Evolutionary conservation across 2,329 filamentous ascomycete genomes (phyloP).

Genomic region (Sporothrix humicola): DNA sequence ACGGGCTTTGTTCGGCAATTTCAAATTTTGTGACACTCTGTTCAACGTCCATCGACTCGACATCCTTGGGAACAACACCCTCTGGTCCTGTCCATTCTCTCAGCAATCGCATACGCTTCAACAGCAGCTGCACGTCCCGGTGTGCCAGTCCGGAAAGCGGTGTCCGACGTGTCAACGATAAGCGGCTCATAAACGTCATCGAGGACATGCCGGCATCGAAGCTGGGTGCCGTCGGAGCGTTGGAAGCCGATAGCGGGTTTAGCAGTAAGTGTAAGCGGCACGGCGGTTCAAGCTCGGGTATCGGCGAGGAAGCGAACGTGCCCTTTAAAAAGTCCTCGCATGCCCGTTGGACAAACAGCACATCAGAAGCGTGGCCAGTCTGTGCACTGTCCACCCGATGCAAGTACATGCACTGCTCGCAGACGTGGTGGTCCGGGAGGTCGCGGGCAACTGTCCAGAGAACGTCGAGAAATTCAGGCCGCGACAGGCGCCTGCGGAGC

Average conservation of each 20-base stretch:
- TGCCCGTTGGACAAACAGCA: background rate
- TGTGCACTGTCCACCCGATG: background rate
- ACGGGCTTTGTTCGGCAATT: background rate
- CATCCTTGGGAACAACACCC: too few relatives aligned
- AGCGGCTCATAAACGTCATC: background rate
- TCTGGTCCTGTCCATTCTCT: background rate
- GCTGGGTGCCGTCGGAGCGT: background rate
- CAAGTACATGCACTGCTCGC: background rate
- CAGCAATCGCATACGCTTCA: conserved; percentile 2
- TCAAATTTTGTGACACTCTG: background rate
- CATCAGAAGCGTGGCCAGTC: background rate
- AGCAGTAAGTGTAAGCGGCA: background rate
- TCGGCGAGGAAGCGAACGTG: background rate
- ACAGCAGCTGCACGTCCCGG: conserved; percentile 6
- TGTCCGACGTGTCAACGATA: background rate
- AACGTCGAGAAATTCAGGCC: conserved; percentile 1
- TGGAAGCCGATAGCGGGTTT: background rate
- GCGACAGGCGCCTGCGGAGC: background rate
- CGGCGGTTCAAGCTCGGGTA: background rate
- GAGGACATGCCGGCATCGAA: background rate
- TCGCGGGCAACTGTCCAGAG: background rate
- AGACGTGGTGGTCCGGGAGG: conserved; percentile 2
- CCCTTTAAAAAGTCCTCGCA: background rate
- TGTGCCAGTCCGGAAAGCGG: background rate
- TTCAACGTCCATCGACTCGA: background rate